Evolutionary conservation across 441 rosid species (phyloP).

Genomic region (Cnidoscolus chayamansa): DNA sequence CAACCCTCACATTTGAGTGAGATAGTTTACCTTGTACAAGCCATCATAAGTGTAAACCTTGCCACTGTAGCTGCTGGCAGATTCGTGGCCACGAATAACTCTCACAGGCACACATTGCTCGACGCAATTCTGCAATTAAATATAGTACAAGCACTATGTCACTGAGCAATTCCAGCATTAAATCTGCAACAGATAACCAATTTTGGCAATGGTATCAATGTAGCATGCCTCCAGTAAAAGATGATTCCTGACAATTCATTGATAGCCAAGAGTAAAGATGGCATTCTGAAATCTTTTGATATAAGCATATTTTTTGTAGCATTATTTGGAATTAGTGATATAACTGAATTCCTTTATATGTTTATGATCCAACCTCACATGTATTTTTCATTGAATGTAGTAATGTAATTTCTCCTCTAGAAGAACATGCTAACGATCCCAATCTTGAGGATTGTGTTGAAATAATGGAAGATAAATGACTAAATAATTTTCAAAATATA

Average conservation of each 20-base stretch:
- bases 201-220: not conserved
- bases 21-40: conserved; percentile 55
- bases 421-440: no score
- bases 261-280: not conserved
- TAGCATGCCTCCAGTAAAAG: not conserved
- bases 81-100: conserved; percentile 76
- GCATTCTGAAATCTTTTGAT: not conserved
- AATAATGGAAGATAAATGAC: no score
- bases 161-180: not conserved
- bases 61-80: conserved; percentile 56
- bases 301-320: no score
- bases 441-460: no score
- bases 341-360: no score
- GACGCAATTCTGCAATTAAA: conserved; percentile 51
- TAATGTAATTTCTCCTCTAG: no score
- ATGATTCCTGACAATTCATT: not conserved
- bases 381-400: no score
- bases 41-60: conserved; percentile 85
- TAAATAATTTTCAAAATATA: no score
- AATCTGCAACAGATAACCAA: not conserved
- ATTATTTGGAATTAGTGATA: no score
- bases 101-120: conserved; percentile 66
- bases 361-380: no score
- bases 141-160: conserved; percentile 11
- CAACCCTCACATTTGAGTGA: not conserved